phyloP scores from a whole-genome alignment of 345 rosid species.

The Gossypium mustelinum region DNA sequence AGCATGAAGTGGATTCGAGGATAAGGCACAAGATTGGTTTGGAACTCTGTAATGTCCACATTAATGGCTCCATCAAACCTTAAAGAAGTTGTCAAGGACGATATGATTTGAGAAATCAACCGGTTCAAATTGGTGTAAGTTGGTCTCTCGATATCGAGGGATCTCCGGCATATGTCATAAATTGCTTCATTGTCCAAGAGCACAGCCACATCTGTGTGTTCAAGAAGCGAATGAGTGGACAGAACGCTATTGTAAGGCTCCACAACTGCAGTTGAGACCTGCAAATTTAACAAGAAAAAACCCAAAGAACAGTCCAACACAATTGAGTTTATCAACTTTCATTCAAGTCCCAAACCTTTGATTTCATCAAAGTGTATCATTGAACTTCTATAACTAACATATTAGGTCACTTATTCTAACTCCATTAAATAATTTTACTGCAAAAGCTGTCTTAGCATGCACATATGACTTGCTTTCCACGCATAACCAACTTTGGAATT shows the following conservation, averaged over 20 bases:
- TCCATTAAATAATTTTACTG: background rate
- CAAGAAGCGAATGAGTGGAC: slow-evolving; percentile 4
- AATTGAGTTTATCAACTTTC: background rate
- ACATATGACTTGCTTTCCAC: background rate
- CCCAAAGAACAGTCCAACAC: background rate
- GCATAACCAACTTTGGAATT: background rate
- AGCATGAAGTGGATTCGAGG: slow-evolving; percentile 6
- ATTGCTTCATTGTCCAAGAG: slow-evolving; percentile 7
- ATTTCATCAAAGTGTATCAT: background rate
- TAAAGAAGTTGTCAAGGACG: background rate
- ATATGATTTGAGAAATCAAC: slow-evolving; percentile 2
- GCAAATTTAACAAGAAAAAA: slow-evolving; percentile 17
- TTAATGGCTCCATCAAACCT: slow-evolving; percentile 5
- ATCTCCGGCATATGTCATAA: background rate
- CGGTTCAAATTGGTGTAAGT: slow-evolving; percentile 8
- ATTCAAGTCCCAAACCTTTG: background rate
- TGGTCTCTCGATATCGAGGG: slow-evolving; percentile 1
- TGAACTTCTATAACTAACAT: background rate
- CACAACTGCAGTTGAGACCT: slow-evolving; percentile 59
- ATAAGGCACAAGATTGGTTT: slow-evolving; percentile 2
- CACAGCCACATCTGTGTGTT: slow-evolving; percentile 2
- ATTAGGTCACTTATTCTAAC: background rate
- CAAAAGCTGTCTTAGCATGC: background rate
- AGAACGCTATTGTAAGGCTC: slow-evolving; percentile 7
- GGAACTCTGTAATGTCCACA: background rate